These are phyloP conservation scores for Fraxinus ornus DNA, from an alignment of 305 asterid species.

Conservation along the genomic window DNA sequence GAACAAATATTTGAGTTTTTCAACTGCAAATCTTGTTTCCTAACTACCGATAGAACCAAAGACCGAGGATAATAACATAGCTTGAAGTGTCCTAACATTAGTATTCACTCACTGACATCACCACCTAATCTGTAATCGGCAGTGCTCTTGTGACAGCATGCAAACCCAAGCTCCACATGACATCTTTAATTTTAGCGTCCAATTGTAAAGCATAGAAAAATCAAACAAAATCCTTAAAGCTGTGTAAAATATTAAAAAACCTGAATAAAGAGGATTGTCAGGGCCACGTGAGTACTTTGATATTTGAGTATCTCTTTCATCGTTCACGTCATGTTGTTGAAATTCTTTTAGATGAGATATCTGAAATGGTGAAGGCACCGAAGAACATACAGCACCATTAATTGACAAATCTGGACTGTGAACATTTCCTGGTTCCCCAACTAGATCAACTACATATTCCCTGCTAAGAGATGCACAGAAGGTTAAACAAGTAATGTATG, in stretches of 20 bases:
- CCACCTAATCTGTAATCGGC: neutral
- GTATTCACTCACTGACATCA: neutral
- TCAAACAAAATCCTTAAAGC: conserved; percentile 2
- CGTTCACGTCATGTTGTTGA: conserved; percentile 47
- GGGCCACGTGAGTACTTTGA: conserved; percentile 35
- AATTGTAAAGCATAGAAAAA: conserved; percentile 6
- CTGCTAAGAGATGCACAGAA: conserved; percentile 40
- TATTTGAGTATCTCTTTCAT: conserved; percentile 37
- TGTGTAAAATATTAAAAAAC: conserved; percentile 33
- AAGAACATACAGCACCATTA: conserved; percentile 52
- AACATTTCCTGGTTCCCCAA: conserved; percentile 84
- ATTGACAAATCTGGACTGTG: conserved; percentile 81
- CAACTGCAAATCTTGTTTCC: neutral
- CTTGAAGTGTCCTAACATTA: neutral
- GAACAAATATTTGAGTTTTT: neutral
- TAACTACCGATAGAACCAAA: neutral
- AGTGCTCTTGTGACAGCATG: neutral
- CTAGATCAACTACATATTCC: conserved; percentile 89
- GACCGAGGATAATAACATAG: neutral
- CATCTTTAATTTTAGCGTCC: neutral
- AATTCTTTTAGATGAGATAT: conserved; percentile 68
- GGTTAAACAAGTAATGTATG: conserved; percentile 1
- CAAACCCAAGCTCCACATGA: neutral
- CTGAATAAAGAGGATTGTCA: conserved; percentile 47
- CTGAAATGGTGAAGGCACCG: conserved; percentile 83